These are phyloP conservation scores for Penicillium rolfsii DNA, from an alignment of 2,329 filamentous ascomycete genomes.

Conservation along the genomic window DNA sequence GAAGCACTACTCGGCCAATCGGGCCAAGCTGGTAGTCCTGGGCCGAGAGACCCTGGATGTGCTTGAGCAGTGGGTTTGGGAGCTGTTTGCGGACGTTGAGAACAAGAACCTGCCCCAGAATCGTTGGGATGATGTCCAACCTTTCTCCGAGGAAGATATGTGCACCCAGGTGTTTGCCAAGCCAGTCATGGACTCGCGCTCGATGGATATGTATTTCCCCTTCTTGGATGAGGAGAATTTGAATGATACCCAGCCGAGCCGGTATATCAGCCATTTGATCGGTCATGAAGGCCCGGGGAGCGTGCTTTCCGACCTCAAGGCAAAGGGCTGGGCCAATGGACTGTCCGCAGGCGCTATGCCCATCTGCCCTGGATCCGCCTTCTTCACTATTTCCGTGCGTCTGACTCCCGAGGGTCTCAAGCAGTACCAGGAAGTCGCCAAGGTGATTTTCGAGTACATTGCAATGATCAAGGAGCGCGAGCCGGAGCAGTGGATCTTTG, in stretches of 20 bases:
- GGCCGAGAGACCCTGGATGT: constrained; percentile 81
- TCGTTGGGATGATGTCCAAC: constrained; percentile 66
- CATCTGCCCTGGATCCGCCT: constrained; percentile 76
- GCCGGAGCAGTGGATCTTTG: constrained; percentile 89
- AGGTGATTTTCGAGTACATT: constrained; percentile 88
- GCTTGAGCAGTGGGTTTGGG: constrained; percentile 78
- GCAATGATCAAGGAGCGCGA: constrained; percentile 77
- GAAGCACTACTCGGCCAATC: constrained; percentile 87
- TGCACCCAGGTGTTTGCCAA: constrained; percentile 80
- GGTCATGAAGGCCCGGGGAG: constrained; percentile 93
- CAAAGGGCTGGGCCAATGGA: constrained; percentile 85
- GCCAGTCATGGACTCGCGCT: constrained; percentile 84
- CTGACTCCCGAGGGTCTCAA: constrained; percentile 83
- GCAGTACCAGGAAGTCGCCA: constrained; percentile 79
- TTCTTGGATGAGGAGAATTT: constrained; percentile 81
- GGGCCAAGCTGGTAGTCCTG: constrained; percentile 88
- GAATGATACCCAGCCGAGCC: constrained; percentile 78
- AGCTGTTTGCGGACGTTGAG: constrained; percentile 77
- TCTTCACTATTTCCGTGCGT: constrained; percentile 78
- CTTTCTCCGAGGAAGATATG: constrained; percentile 64
- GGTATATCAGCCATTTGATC: constrained; percentile 85
- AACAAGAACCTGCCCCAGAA: constrained; percentile 77
- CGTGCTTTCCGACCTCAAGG: constrained; percentile 86
- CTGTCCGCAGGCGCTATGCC: constrained; percentile 76
- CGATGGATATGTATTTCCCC: constrained; percentile 78